These are phyloP conservation scores for Lolium multiflorum DNA, from an alignment of 176 grass and related monocot species.

Conservation along the genomic window DNA sequence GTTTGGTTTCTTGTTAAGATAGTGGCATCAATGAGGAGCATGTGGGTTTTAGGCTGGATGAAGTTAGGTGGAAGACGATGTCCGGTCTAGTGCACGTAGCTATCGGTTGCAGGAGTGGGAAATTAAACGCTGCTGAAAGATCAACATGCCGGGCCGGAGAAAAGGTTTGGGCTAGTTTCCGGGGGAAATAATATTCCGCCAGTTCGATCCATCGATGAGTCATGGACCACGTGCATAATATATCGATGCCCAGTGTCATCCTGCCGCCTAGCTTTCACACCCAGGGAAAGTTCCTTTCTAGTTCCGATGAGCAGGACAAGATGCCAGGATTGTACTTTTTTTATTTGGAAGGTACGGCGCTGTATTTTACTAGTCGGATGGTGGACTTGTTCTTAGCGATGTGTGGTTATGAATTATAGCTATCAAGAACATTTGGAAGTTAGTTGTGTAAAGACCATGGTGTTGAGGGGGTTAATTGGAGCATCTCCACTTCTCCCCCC, in stretches of 20 bases:
- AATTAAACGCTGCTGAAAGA: conserved; percentile 44
- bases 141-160: neutral
- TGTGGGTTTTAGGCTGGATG: conserved; percentile 16
- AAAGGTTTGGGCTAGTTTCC: neutral
- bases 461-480: too few species aligned
- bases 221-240: conserved; percentile 51
- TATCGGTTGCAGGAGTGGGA: conserved; percentile 10
- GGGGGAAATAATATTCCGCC: neutral
- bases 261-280: conserved; percentile 14
- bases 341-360: neutral
- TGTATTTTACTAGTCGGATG: neutral
- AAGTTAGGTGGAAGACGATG: conserved; percentile 40
- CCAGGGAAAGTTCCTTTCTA: neutral
- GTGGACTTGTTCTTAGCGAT: neutral
- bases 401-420: neutral
- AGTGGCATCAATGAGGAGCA: neutral
- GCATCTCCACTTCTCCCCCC: too few species aligned
- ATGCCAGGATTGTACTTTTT: conserved; percentile 9
- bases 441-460: neutral
- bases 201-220: neutral
- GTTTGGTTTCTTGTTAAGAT: conserved; percentile 32
- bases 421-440: neutral
- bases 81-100: conserved; percentile 30
- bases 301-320: neutral
- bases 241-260: neutral